Evolutionary conservation across 2,329 filamentous ascomycete species (phyloP), one percentile per base, ranked within the genome.

Genomic region (Coniosporium uncinatum): DNA sequence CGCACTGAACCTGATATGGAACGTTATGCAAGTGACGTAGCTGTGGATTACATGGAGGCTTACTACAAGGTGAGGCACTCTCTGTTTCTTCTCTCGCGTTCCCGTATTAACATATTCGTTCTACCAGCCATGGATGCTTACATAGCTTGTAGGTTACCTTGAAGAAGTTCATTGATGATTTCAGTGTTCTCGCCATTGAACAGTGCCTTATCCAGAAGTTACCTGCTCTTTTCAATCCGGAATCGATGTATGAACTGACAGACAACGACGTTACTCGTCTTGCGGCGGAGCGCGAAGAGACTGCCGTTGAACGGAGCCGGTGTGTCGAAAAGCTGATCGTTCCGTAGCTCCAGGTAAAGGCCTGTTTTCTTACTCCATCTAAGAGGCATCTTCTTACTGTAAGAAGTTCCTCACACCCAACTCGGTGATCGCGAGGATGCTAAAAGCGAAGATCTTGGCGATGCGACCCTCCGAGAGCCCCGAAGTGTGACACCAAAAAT

Each of bases 101-200:
- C n/a, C n/a, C n/a, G n/a, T n/a, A n/a, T n/a, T n/a, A n/a, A n/a
- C n/a, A n/a, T n/a, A n/a, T 22, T 13, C 20, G 19, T 31, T 31
- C 16, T 18, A n/a, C n/a, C n/a, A n/a, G n/a, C n/a, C n/a, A n/a
- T n/a, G 5, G 18, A 21, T 22, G 24, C 35, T 43, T 19, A 36
- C 8, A 6, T 52, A n/a, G n/a, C 21, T 36, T 31, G 14, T 34
- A 67, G 64, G 63, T 69, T 37, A 64, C 66, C 2, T 40, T 63
- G 22, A 65, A 66, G 47, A 59, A 46, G 3, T 51, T 67, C 33
- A 51, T 70, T 32, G 63, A 70, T 45, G 57, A 67, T 43, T 51
- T 69, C 44, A 55, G 54, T 21, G 55, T 57, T 5, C 52, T 64
- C 16, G 64, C 58, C 1, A 49, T 69, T 17, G 65, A 69, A 49